These are phyloP conservation scores for Pythium aquatile DNA, from an alignment of 352 stramenopile species.

Conservation along the genomic window DNA sequence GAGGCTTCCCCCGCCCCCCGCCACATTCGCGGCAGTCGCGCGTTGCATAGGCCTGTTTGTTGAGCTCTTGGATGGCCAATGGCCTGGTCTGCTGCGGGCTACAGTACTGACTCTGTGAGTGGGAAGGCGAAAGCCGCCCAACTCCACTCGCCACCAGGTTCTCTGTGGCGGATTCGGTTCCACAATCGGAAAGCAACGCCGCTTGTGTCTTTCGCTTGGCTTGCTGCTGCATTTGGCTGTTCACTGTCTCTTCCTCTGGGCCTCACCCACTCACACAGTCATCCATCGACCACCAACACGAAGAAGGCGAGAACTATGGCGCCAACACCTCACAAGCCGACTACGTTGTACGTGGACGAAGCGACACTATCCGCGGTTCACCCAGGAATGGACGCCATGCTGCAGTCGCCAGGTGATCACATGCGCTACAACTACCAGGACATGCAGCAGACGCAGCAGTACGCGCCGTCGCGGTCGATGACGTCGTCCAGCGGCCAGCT, in stretches of 20 bases:
- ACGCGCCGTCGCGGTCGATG: conserved; percentile 1
- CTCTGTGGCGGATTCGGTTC: not conserved
- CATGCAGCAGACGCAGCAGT: not conserved
- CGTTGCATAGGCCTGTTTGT: not conserved
- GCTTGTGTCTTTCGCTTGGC: not conserved
- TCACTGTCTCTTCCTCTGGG: not conserved
- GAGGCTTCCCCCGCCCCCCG: not conserved
- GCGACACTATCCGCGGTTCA: not conserved
- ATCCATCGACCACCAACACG: not conserved
- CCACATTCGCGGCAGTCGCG: not conserved
- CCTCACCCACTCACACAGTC: not conserved
- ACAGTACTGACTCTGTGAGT: not conserved
- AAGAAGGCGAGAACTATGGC: not conserved
- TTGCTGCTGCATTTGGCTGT: not conserved
- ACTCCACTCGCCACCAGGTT: not conserved
- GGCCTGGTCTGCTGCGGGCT: not conserved
- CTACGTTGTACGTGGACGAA: not conserved
- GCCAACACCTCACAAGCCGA: not conserved
- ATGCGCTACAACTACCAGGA: conserved; percentile 10
- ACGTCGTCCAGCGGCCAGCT: conserved; percentile 4
- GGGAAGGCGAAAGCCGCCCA: not conserved
- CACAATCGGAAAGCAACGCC: not conserved
- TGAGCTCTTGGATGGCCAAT: not conserved
- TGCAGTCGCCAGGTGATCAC: conserved; percentile 15
- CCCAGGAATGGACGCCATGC: conserved; percentile 15